Evolutionary conservation across 2,329 filamentous ascomycete genomes (phyloP), one percentile per base, ranked within the genome.

Genomic region (Fusarium compactum): DNA sequence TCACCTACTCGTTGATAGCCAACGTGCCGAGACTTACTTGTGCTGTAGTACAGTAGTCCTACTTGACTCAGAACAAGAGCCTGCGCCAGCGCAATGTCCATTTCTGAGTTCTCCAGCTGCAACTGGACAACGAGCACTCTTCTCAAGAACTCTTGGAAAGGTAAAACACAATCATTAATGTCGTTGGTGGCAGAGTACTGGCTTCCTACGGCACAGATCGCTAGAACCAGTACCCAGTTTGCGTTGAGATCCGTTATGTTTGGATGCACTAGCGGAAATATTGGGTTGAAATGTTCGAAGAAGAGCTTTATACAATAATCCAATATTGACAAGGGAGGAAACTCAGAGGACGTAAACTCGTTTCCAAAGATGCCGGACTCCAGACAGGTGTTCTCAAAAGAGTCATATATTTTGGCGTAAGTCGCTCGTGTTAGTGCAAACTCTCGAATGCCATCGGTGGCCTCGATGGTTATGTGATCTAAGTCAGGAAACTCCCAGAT

Each of bases 221-320:
- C 73, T 1, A 76, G 27, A 3, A 73, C 57, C 11, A 77, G 52
- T 6, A 71, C 34, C 76, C 74, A 77, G 15, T 61, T 52, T 0
- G 69, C 54, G 3, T 73, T 68, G 0, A 70, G 9, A 5, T 61
- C 54, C 1, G 59, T 51, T 3, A 64, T 15, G 0, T 34, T 62
- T 10, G 62, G 46, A 34, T 80, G 75, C 1, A 79, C 70, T 18
- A 81, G 74, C 3, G 79, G 76, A 8, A 80, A 41, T 8, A 78
- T 75, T 1, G 74, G 70, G 54, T 78, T 71, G 43, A 80, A 79
- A 32, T 79, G 67, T 18, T 76, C 68, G 54, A 79, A 79, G 47
- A 76, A 81, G 1, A 80, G 70, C 8, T 62, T 71, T 25, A 77
- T 65, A 40, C 79, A 80, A n/a, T 76, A 69, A 43, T 79, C 74